Evolutionary conservation across 2,329 filamentous ascomycete genomes (phyloP).

Genomic region (Ilyonectria mors-panacis): DNA sequence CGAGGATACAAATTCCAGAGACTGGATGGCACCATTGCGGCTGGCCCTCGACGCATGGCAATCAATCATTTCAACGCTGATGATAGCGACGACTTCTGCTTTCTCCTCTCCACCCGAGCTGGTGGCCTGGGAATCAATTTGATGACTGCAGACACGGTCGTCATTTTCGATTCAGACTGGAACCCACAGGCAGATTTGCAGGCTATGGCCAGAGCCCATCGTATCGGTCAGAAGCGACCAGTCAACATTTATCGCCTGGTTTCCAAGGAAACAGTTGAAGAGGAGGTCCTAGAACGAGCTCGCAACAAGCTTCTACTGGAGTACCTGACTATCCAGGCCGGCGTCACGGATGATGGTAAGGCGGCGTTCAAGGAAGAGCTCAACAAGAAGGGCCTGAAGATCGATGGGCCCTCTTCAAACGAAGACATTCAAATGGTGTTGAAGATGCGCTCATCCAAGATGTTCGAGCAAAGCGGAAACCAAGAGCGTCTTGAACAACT

Average conservation of each 20-base stretch:
- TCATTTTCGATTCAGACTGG: constrained; percentile 99
- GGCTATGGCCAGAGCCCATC: constrained; percentile 97
- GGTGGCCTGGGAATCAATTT: constrained; percentile 99
- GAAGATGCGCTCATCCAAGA: constrained; percentile 98
- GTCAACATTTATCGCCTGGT: constrained; percentile 97
- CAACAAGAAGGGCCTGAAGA: constrained; percentile 81
- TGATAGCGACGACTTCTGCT: constrained; percentile 95
- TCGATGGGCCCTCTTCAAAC: constrained; percentile 87
- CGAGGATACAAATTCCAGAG: constrained; percentile 97
- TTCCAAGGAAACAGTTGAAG: constrained; percentile 98
- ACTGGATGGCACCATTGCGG: constrained; percentile 94
- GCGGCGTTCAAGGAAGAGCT: constrained; percentile 82
- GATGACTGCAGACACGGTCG: constrained; percentile 98
- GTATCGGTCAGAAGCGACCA: constrained; percentile 95
- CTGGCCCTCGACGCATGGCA: constrained; percentile 88
- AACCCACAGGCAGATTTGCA: constrained; percentile 98
- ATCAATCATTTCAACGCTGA: constrained; percentile 99
- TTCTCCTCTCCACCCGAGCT: constrained; percentile 93
- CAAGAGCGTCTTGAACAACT: constrained; percentile 97
- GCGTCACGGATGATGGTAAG: constrained; percentile 95
- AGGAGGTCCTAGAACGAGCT: constrained; percentile 95
- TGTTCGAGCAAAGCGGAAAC: constrained; percentile 98
- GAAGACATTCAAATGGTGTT: constrained; percentile 97
- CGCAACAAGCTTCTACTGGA: constrained; percentile 98
- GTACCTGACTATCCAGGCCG: constrained; percentile 96